A percentile compares a stretch with the other conserved stretches of the same genome.
phyloP scores from a whole-genome alignment of 2,329 filamentous ascomycete species.

The Aspergillus sergii region DNA sequence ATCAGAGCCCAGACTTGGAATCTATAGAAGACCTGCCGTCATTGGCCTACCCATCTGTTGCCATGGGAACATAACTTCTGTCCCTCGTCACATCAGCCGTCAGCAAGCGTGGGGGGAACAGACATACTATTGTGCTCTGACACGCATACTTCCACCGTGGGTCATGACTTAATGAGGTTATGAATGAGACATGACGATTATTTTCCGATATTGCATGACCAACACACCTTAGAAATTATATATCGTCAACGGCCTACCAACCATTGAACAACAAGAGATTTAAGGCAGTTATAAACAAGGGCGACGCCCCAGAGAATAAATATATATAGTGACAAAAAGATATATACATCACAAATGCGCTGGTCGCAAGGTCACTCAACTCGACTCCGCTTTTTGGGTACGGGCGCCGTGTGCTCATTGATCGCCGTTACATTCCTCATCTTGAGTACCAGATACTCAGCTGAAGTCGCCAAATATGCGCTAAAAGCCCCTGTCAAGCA shows the following conservation, averaged over 20 bases:
- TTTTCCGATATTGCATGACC: neutral
- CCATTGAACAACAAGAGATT: neutral
- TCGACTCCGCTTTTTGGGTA: constrained; percentile 32
- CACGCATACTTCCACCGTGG: neutral
- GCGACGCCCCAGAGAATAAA: neutral
- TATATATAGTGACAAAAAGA: neutral
- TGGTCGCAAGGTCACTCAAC: constrained; percentile 19
- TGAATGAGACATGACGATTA: neutral
- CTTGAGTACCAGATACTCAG: constrained; percentile 20
- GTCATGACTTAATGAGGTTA: neutral
- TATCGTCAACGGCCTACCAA: neutral
- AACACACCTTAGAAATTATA: neutral
- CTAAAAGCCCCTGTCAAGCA: constrained; percentile 20
- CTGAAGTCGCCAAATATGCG: constrained; percentile 23
- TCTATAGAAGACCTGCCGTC: neutral
- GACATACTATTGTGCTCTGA: neutral
- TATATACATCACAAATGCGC: constrained; percentile 12
- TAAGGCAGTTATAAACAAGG: neutral
- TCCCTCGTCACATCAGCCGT: neutral
- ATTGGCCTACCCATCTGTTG: constrained; percentile 21
- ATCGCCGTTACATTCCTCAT: constrained; percentile 32
- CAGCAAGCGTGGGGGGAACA: neutral
- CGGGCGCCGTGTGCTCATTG: constrained; percentile 30
- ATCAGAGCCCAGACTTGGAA: neutral
- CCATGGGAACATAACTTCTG: constrained; percentile 22